These are phyloP conservation scores for Erythrophleum ivorense DNA, from an alignment of 331 rosid species.

Conservation along the genomic window DNA sequence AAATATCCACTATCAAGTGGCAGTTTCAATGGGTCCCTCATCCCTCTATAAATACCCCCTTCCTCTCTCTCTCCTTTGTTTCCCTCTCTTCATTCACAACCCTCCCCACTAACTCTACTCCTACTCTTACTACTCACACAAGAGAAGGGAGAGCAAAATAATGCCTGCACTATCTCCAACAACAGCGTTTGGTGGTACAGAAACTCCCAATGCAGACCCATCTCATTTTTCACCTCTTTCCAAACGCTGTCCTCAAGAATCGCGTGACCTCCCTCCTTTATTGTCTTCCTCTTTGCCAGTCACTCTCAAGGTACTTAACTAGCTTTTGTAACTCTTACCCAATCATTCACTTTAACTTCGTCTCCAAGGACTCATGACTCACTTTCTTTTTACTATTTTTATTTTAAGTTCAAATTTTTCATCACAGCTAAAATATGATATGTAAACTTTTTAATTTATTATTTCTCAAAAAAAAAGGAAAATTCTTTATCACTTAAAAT, in stretches of 20 bases:
- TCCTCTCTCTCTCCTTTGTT: constrained; percentile 21
- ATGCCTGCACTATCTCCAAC: constrained; percentile 41
- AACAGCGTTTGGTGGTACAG: constrained; percentile 41
- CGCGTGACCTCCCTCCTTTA: constrained; percentile 57
- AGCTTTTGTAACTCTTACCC: no score
- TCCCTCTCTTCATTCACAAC: constrained; percentile 45
- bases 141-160: neutral
- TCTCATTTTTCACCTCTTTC: constrained; percentile 32
- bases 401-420: no score
- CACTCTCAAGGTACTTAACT: constrained; percentile 67
- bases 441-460: no score
- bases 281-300: constrained; percentile 59
- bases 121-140: neutral
- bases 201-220: constrained; percentile 45
- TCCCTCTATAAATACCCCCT: constrained; percentile 53
- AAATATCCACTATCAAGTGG: constrained; percentile 61
- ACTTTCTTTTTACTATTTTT: no score
- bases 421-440: no score
- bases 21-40: constrained; percentile 42
- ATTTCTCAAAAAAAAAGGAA: no score
- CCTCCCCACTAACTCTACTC: no score
- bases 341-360: no score
- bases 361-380: no score
- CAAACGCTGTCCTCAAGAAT: constrained; percentile 46
- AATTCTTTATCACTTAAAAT: no score